Base-by-base conservation (phyloP, 2,329 filamentous ascomycete genomes). In the Ceratocystis papillata region DNA sequence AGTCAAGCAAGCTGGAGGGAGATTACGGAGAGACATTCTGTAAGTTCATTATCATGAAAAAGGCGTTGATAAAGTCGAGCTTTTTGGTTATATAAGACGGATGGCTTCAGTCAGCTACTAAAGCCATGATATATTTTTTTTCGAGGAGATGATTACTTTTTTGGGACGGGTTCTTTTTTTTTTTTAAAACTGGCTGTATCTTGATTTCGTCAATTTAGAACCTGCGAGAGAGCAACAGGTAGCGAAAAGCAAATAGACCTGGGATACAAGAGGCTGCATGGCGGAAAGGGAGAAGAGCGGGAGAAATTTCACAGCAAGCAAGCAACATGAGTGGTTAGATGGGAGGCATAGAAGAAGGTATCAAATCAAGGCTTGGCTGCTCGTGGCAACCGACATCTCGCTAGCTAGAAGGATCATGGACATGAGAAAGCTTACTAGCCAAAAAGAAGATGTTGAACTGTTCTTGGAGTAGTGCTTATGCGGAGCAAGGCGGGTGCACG, bases 391-490 rank as follows among this genome's bases (percentile, higher is more conserved):
- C 55, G 30, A 8, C 30, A 25, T n/a, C 25, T n/a, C 28, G 30
- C 55, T 8, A 33, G 55, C 30, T 25, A 12, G 30, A 59, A 59
- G 55, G 55, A 59, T 59, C 15, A 8, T 37, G 7, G 15, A n/a
- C 28, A 30, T 30, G 28, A 59, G 30, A 37, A 41, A 59, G 25
- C 55, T 59, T 59, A 59, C 25, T 37, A 59, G 33, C 28, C 5
- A 7, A 30, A 30, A 5, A 8, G 25, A 25, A 8, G 55, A 33
- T 20, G 25, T 33, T 17, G 30, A 3, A 5, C 25, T 59, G 55
- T 20, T 59, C 55, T 59, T 59, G 55, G 55, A 59, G 33, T 59
- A 59, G 55, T 37, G 55, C 55, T 59, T 37, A 59, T 37, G 33
- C 15, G 7, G 55, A 22, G 12, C 12, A 25, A 20, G 8, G 2